Evolutionary conservation across 768 basidiomycete genomes (phyloP).

Genomic region (Cubamyces lactineus): DNA sequence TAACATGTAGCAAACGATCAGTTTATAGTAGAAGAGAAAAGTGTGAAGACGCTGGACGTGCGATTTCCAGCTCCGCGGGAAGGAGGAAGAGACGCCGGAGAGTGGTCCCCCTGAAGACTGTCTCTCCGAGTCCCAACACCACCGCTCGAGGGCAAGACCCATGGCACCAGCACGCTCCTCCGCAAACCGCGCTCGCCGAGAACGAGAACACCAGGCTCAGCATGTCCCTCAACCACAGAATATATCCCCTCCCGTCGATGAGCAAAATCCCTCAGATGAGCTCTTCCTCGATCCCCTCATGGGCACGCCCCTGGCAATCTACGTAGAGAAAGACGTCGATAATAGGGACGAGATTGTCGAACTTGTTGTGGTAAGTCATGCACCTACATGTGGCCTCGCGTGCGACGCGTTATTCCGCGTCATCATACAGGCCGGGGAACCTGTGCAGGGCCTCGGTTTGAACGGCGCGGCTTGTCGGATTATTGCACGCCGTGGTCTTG

Average conservation of each 20-base stretch:
- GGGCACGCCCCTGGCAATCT: constrained; percentile 73
- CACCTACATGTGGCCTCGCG: background rate
- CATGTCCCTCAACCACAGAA: constrained; percentile 34
- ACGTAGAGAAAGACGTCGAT: constrained; percentile 79
- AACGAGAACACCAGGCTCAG: constrained; percentile 31
- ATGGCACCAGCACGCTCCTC: constrained; percentile 76
- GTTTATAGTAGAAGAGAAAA: no score
- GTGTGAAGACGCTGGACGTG: background rate
- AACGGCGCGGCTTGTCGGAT: background rate
- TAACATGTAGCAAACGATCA: no score
- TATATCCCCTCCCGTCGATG: constrained; percentile 20
- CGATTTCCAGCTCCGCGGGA: constrained; percentile 25
- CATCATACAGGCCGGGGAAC: background rate
- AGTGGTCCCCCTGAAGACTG: constrained; percentile 24
- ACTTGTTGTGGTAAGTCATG: constrained; percentile 62
- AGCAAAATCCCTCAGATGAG: constrained; percentile 40
- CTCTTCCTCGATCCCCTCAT: constrained; percentile 85
- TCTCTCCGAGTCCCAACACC: constrained; percentile 22
- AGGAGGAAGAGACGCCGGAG: constrained; percentile 15
- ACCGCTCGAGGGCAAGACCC: constrained; percentile 53
- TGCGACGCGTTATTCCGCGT: constrained; percentile 19
- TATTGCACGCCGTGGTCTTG: background rate
- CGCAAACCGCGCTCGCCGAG: constrained; percentile 51
- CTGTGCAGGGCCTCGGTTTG: background rate
- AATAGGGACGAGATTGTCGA: constrained; percentile 67